Evolutionary conservation across 768 basidiomycete genomes (phyloP), one percentile per base, ranked within the genome.

Genomic region (Nevesoporus exiguus): DNA sequence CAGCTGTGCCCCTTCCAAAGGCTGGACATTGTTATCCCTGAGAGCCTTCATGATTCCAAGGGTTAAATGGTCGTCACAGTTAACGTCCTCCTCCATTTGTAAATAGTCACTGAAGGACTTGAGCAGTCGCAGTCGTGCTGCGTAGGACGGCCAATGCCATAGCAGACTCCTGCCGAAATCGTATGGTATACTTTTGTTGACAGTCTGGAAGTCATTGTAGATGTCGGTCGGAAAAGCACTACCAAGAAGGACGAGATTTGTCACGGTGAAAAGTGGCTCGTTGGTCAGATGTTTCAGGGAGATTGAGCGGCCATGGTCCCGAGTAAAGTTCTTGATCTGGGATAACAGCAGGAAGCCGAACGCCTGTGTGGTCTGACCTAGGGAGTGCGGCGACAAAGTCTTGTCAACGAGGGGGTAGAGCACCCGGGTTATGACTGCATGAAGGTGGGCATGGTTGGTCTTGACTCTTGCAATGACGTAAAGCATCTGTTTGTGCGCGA

Each of bases 331-430:
- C 37, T 50, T 56, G 47, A 68, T 49, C 30, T 56, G 46, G 1
- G 55, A 51, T 3, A 61, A 49, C 33, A 66, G 14, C 1, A 45
- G 27, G 11, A 41, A 40, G 11, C 64, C 59, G 22, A 66, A 61
- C 0, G 24, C 5, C 11, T 41, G 52, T 1, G 56, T 58, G 13
- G 61, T 52, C 19, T 61, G 42, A 17, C 45, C 57, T 13, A 67
- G 31, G 2, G 49, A 47, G 25, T 45, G 57, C 5, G 19, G 54
- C 0, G 66, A 63, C 24, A 67, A 48, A 7, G 24, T 10, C 39
- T 21, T 65, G 47, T 63, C 66, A 15, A 66, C 34, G 3, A 67
- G 52, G 0, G 66, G 66, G 14, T 52, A 66, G 24, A 68, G 58
- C 6, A 52, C 43, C 31, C 27, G 55, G 19, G 56, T 45, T 56